Base-by-base conservation (phyloP, 495 filamentous ascomycete genomes). In the Aspergillus leporis region DNA sequence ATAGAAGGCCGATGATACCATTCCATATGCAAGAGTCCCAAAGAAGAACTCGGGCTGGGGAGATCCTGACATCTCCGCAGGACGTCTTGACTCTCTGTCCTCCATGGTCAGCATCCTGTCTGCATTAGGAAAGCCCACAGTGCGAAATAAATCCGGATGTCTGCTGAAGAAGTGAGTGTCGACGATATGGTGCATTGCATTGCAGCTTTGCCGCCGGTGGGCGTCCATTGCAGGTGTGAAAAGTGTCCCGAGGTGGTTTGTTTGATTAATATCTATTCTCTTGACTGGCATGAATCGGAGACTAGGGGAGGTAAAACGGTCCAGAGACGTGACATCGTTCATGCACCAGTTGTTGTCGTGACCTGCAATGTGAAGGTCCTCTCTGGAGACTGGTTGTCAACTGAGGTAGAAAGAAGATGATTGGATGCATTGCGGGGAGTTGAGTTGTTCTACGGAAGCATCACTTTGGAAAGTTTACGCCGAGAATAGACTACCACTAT, bases 381-480 rank as follows among this genome's bases (percentile, higher is more conserved):
- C 9, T 47, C 12, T 23, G 18, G 5, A 47, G 43, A 47, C 43
- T 47, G 43, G 43, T 23, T 9, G 43, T 5, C 4, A 5, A 47
- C 12, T 30, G 22, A 13, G 22, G 46, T 14, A 12, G 16, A 16
- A 32, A 6, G 43, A 21, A 12, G 13, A 36, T 62, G 61, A 63
- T 63, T 63, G 61, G 61, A 28, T 32, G 61, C 56, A 60, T 57
- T 55, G 38, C 48, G n/a, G 23, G 46, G 16, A 7, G 50, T 62
- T 56, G 46, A 47, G 60, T 59, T 58, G 50, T 53, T 58, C 41
- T 36, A 31, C 53, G 49, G 55, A 28, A 60, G 61, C 61, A 60
- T 63, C 61, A 63, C 61, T 63, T 63, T 63, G 56, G 54, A 47
- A 63, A 62, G 55, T 57, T 40, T 22, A 56, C 22, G 43, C 43